Evolutionary conservation across 2,329 filamentous ascomycete genomes (phyloP), one percentile per base, ranked within the genome.

Genomic region (Aplosporella prunicola): DNA sequence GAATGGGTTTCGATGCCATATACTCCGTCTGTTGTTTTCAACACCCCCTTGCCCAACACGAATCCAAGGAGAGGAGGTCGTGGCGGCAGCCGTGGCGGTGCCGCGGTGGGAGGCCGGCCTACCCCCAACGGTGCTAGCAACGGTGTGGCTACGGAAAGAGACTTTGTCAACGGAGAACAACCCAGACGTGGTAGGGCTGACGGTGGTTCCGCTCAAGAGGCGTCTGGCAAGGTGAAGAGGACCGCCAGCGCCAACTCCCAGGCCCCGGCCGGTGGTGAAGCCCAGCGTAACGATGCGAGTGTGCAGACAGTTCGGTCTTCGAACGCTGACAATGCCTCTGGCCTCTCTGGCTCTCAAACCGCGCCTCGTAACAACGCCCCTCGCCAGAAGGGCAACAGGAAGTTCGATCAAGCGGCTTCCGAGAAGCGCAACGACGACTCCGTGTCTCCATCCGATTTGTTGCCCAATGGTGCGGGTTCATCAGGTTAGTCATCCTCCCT

Each of bases 1-100:
- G 84, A 87, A 52, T 96, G 91, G 89, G 78, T 84, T 41, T 73
- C 78, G 1, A 75, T 95, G 40, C 76, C 80, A 22, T 89, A 88
- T 52, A 85, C 84, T 9, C 89, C 87, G 7, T 81, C 77, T 10
- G 86, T 91, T 32, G 79, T 80, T 41, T 96, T 93, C 61, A 82
- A 85, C 56, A 95, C 91, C 1, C 85, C 82, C 18, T 60, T 94
- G 26, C 77, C 80, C n/a, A 59, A 49, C 20, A 55, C 58, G 27
- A 51, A 54, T 17, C 56, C 63, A 44, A 51, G 58, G 16, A 50
- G 58, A 47, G 58, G 58, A 27, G 58, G 57, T 8, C 62, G 67
- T 34, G 65, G 71, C 40, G 66, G 71, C 49, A 71, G 72, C 36
- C 71, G 74, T 43, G 66, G 72, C 50, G 61, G 68, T 36, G 62